Evolutionary conservation across 306 rosid species (phyloP), one percentile per base, ranked within the genome.

Genomic region (Quillaja saponaria): DNA sequence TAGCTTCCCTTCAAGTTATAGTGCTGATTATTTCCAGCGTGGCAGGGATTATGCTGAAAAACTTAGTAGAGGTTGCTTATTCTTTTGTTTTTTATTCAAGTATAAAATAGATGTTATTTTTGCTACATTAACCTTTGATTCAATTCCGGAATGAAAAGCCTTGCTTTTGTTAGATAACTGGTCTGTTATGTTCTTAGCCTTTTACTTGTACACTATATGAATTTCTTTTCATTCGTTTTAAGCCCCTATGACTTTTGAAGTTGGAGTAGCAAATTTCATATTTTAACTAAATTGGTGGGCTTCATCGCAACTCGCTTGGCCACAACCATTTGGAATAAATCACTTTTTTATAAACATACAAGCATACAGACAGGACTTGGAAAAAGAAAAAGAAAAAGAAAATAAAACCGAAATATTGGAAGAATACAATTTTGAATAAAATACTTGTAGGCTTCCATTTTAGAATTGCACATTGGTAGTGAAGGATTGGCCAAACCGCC

Each of bases 21-120:
- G 96, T 52, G 99, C 96, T 18, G 99, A 87, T 73, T 92, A 89
- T 82, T 92, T 92, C 76, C 99, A 92, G 73, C 99, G 99, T 35
- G 99, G 96, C 78, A 83, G 83, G 82, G 99, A 92, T 80, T 92
- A 92, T 81, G 95, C 99, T 63, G 99, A 92, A 75, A 92, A 85
- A 71, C 96, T 92, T 66, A 73, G 99, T 81, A 81, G 89, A 86
- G 97, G 97, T 88, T 46, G 20, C 51, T 47, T 74, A 65, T 52
- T 57, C 17, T 48, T 63, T 47, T 17, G 33, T 52, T 20, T 57
- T 25, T 48, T 34, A 39, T 55, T 40, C 52, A 52, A 13, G 33
- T 38, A 7, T 60, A 15, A 17, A 4, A 14, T 34, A 11, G 31
- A 14, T 63, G 17, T 59, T 68, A 15, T 63, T 48, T 35, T 64